These are phyloP conservation scores for Luffa aegyptiaca DNA, from an alignment of 306 rosid genomes.

Conservation along the genomic window DNA sequence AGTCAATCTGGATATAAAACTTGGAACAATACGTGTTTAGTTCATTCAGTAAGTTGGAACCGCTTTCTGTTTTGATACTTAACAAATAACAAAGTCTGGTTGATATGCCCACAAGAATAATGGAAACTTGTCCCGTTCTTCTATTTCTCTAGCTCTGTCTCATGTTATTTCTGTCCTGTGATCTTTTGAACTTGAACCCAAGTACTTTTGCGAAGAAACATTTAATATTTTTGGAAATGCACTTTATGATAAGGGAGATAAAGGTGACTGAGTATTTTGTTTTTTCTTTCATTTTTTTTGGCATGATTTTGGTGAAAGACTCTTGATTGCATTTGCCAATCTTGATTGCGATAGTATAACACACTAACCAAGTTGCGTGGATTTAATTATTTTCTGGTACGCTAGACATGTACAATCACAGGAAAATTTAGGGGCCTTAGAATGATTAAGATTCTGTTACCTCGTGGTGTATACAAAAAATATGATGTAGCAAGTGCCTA, in stretches of 20 bases:
- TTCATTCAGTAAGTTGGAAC: not conserved
- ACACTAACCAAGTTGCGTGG: not conserved
- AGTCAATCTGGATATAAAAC: not conserved
- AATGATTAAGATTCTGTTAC: not conserved
- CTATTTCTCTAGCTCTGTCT: not conserved
- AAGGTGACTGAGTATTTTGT: not conserved
- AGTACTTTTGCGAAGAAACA: not conserved
- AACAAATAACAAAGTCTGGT: not conserved
- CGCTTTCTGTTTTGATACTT: not conserved
- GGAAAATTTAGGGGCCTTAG: not conserved
- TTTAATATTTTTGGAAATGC: not conserved
- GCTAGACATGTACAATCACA: not conserved
- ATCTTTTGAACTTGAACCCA: not conserved
- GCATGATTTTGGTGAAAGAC: not conserved
- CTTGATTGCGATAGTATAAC: not conserved
- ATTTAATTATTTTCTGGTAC: conserved; percentile 7
- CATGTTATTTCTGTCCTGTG: not conserved
- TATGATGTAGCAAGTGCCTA: not conserved
- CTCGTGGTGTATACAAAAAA: not conserved
- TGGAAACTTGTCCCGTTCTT: not conserved
- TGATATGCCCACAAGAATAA: not conserved
- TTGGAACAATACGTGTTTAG: not conserved
- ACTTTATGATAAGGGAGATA: not conserved
- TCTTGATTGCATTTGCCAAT: not conserved
- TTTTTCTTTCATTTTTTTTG: not conserved